Evolutionary conservation across 2,329 filamentous ascomycete species (phyloP), one percentile per base, ranked within the genome.

Genomic region (Grosmannia penicillata): DNA sequence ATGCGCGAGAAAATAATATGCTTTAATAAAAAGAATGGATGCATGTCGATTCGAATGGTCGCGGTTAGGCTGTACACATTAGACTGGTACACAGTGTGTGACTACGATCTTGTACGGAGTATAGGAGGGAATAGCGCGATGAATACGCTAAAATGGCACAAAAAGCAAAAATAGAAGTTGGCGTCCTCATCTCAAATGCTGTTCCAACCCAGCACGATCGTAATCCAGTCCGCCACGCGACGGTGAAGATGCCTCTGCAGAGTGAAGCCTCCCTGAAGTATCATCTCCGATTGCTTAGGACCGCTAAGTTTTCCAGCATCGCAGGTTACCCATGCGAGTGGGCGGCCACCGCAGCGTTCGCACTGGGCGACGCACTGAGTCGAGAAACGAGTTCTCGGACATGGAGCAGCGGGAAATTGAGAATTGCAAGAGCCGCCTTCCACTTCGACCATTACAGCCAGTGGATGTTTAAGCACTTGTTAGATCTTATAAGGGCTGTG

Each of bases 191-290:
- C 70, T 65, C 64, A 57, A 57, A 54, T 55, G 52, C 59, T 59
- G 64, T 60, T 63, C 66, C 72, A 76, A 58, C 70, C 70, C 68
- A 64, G 55, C 64, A 61, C 66, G 63, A 66, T 67, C 72, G 75
- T 77, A 58, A 68, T 79, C 75, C 75, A 73, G 60, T 64, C 62
- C 73, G 75, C 75, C 74, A 78, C 66, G 66, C 67, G 68, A 76
- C 71, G 75, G 74, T 72, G 73, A 70, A 73, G 67, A 75, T 64
- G 57, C 57, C 74, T 78, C 71, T 79, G 75, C 74, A 75, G 72
- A 76, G 75, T 79, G 70, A 78, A 60, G 41, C 75, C 75, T 77
- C 74, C 68, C 75, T 79, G 66, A 74, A 78, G 74, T 51, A 55
- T 79, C 52, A 63, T 72, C 70, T 72, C 70, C 75, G 25, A 76